Conservation (phyloP, 495 filamentous ascomycete genomes). For the Aspergillus diversus region DNA sequence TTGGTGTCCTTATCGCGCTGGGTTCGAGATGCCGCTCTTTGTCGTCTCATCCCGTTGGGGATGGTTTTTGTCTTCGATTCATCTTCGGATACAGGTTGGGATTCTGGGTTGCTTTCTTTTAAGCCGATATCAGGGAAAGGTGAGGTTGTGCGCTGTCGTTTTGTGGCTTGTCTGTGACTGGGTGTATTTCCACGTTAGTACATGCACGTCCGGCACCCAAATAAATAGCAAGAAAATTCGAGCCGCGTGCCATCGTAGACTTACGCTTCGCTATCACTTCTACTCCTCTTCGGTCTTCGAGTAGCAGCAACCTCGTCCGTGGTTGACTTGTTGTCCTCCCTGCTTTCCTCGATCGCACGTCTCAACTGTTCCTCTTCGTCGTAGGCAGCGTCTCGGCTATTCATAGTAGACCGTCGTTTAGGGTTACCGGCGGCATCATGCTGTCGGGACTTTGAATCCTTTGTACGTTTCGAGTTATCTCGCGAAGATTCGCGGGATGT, state of each 20-base stretch:
- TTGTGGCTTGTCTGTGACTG: slow-evolving; percentile 59
- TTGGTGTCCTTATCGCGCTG: slow-evolving; percentile 74
- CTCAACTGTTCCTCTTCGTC: slow-evolving; percentile 91
- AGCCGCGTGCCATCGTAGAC: slow-evolving; percentile 35
- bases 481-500: slow-evolving; percentile 49
- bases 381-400: slow-evolving; percentile 92
- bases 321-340: slow-evolving; percentile 59
- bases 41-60: slow-evolving; percentile 63
- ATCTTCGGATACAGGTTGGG: slow-evolving; percentile 70
- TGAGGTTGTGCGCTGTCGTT: slow-evolving; percentile 76
- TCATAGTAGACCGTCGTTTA: slow-evolving; percentile 96
- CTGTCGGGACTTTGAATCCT: slow-evolving; percentile 50
- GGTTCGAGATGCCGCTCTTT: slow-evolving; percentile 65
- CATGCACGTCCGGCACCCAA: slow-evolving; percentile 6
- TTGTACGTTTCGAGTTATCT: slow-evolving; percentile 51
- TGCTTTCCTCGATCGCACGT: slow-evolving; percentile 93
- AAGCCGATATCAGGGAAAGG: slow-evolving; percentile 63
- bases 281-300: slow-evolving; percentile 75
- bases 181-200: slow-evolving; percentile 26
- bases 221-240: background rate
- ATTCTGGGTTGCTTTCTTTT: slow-evolving; percentile 51
- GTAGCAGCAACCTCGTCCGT: slow-evolving; percentile 50
- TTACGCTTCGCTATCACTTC: slow-evolving; percentile 94
- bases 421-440: slow-evolving; percentile 50
- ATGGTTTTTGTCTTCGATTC: slow-evolving; percentile 52